Conservation (phyloP, 73 alveolate genomes). For the Paramecium pentaurelia region DNA sequence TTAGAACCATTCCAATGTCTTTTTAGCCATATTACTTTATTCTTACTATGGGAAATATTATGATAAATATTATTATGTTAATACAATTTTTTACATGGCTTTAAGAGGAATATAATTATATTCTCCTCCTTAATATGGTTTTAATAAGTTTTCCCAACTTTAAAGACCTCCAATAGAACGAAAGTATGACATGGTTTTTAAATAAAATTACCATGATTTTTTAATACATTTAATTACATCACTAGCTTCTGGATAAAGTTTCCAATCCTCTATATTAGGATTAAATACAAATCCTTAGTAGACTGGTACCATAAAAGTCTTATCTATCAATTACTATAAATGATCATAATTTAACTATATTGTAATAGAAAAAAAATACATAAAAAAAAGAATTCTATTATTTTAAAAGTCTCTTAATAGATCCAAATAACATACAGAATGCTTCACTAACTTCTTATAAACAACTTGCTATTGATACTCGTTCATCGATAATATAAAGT, state of each 20-base stretch:
- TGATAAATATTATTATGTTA: neutral
- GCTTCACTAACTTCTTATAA: constrained; percentile 62
- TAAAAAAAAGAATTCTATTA: constrained; percentile 45
- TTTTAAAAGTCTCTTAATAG: constrained; percentile 60
- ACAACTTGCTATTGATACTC: constrained; percentile 66
- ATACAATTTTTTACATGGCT: neutral
- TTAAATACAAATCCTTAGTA: neutral
- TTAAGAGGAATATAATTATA: constrained; percentile 11
- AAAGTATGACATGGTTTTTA: neutral
- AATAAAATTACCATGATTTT: neutral
- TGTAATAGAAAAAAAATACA: neutral
- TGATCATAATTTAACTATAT: neutral
- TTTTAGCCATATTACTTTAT: constrained; percentile 42
- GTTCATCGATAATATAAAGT: constrained; percentile 58
- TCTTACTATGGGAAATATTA: neutral
- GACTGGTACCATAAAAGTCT: neutral
- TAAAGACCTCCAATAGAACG: neutral
- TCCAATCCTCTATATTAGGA: constrained; percentile 52
- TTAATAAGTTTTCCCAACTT: constrained; percentile 37
- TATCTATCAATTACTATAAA: neutral
- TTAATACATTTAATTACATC: neutral
- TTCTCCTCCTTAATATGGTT: constrained; percentile 35
- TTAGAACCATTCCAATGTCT: constrained; percentile 17
- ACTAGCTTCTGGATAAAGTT: neutral
- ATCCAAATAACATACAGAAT: constrained; percentile 67